Base-by-base conservation (phyloP, 1,284 basidiomycete genomes). In the Tranzscheliella williamsii region DNA sequence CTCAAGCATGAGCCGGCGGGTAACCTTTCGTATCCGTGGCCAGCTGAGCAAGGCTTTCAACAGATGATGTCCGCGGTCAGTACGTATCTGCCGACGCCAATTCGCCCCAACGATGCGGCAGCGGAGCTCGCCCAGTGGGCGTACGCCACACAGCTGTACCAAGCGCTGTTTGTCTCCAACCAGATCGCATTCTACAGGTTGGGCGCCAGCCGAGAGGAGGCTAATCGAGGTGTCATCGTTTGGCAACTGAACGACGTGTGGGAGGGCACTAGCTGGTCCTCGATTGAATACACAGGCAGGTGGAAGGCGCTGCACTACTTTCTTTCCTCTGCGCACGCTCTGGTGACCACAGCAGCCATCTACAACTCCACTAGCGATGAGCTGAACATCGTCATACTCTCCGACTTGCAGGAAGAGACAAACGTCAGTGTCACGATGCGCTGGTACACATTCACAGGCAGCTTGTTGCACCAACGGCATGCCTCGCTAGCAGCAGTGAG, bases 161-260 rank as follows among this genome's bases (percentile, higher is more conserved):
- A 67, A 12, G 22, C 41, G 0, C 16, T 58, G n/a, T 58, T 41
- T 32, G 21, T 67, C 64, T 61, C 81, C 18, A 84, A 85, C 51
- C 83, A 84, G 70, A 85, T 84, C 0, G 84, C 84, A 65, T 85
- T 82, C 79, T 86, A 86, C 79, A 84, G 83, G 57, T 84, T 83
- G 3, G 83, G 85, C 55, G 73, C 85, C 17, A 84, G 84, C 79
- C 82, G 83, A 56, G 78, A 81, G 11, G 81, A 85, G 79, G 83
- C 84, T 62, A 86, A 86, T 70, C 79, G 85, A 24, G 85, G 85
- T 5, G 80, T 82, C 20, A 78, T 85, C 26, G 83, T 85, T 11
- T 85, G 84, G 84, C 84, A 85, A 72, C 79, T 86, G 42, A 86
- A 86, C 65, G 85, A 86, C 70, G 84, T 86, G 37, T 86, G 85